phyloP scores from a whole-genome alignment of 139 green algal species.

The Tetradesmus obliquus region DNA sequence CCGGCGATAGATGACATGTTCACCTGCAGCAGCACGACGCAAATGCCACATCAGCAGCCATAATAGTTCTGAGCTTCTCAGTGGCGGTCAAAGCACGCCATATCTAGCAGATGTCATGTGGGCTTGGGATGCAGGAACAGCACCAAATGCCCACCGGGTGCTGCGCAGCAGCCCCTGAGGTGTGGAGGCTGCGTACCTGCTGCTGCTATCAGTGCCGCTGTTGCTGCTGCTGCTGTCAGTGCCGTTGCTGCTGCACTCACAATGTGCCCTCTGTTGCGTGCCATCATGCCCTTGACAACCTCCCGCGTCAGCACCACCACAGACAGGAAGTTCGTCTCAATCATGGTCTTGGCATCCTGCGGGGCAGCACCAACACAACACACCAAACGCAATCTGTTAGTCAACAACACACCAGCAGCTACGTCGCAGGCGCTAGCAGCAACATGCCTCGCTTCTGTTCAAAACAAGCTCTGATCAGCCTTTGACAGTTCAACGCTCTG shows the following conservation, averaged over 20 bases:
- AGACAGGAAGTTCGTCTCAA: constrained; percentile 84
- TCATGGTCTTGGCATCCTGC: constrained; percentile 76
- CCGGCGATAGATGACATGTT: constrained; percentile 80
- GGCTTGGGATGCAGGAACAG: too few relatives aligned
- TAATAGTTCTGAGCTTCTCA: neutral
- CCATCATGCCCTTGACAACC: constrained; percentile 71
- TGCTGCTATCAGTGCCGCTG: neutral
- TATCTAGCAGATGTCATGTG: too few relatives aligned
- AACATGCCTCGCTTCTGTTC: too few relatives aligned
- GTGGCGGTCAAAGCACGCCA: too few relatives aligned
- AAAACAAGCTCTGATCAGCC: too few relatives aligned
- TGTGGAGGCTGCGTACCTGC: too few relatives aligned
- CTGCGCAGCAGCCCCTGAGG: too few relatives aligned
- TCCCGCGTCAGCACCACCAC: constrained; percentile 76
- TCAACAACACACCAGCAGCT: neutral
- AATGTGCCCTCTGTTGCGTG: constrained; percentile 80
- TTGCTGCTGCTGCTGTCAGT: neutral
- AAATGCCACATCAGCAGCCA: neutral
- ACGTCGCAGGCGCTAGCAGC: too few relatives aligned
- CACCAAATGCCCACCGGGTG: too few relatives aligned
- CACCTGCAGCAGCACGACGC: neutral
- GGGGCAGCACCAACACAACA: neutral
- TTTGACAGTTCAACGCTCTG: too few relatives aligned
- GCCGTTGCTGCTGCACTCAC: constrained; percentile 55
- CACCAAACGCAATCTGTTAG: constrained; percentile 17